These are phyloP conservation scores for Eugenia klotzschiana DNA, from an alignment of 441 rosid genomes.

Conservation along the genomic window DNA sequence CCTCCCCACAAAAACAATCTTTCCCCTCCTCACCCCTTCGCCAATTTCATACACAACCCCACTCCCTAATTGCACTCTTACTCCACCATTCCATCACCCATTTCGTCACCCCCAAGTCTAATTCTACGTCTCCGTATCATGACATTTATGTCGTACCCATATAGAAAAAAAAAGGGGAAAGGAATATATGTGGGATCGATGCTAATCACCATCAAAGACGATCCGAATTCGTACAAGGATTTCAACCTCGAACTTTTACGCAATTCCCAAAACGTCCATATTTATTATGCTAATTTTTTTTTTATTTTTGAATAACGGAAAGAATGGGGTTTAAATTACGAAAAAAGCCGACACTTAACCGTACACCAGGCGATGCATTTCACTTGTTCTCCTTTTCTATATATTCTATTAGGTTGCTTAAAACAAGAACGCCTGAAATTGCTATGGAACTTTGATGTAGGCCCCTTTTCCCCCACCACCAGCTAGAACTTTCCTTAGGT, in stretches of 20 bases:
- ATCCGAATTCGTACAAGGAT: background rate
- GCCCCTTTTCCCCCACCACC: background rate
- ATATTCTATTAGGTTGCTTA: background rate
- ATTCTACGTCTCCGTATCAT: constrained; percentile 13
- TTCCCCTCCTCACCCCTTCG: constrained; percentile 8
- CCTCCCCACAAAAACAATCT: background rate
- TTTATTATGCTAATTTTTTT: background rate
- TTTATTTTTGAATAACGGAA: background rate
- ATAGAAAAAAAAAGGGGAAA: background rate
- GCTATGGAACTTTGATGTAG: background rate
- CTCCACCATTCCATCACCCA: constrained; percentile 54
- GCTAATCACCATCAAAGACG: background rate
- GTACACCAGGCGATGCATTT: background rate
- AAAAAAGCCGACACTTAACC: background rate
- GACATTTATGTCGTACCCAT: background rate
- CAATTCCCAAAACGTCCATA: background rate
- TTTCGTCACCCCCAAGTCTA: constrained; percentile 59
- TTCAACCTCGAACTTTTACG: background rate
- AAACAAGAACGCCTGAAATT: background rate
- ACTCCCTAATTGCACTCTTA: constrained; percentile 41
- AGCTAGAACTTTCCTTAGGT: background rate
- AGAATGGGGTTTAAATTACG: background rate
- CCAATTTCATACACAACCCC: constrained; percentile 30
- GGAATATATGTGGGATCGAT: background rate
- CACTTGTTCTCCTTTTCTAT: background rate